Percentiles rank a stretch among this genome's conserved stretches.
Conservation (phyloP, 257 asterid genomes). For the Vinca minor region DNA sequence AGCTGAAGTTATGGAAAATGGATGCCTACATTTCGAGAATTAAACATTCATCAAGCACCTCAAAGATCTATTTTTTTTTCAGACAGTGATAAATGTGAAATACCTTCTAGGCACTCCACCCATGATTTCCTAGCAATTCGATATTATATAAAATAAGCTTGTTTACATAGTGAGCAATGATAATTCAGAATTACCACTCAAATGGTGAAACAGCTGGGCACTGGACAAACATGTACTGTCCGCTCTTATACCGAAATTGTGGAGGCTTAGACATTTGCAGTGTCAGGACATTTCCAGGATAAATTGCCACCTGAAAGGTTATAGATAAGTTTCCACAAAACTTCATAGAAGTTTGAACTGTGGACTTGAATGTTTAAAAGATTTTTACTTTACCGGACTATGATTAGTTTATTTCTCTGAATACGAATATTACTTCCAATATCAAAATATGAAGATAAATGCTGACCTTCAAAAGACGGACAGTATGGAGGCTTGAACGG, state of each 20-base stretch:
- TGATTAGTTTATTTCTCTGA: neutral
- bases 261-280: conserved; percentile 71
- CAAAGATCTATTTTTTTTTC: too few relatives aligned
- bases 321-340: too few relatives aligned
- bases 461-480: conserved; percentile 66
- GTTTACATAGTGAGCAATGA: too few relatives aligned
- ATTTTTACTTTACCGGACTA: neutral
- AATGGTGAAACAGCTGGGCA: conserved; percentile 66
- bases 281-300: conserved; percentile 62
- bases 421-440: neutral
- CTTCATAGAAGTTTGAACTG: too few relatives aligned
- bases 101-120: too few relatives aligned
- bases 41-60: neutral
- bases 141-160: too few relatives aligned
- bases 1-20: conserved; percentile 25
- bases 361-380: too few relatives aligned
- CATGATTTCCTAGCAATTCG: too few relatives aligned
- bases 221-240: conserved; percentile 56
- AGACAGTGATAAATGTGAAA: neutral
- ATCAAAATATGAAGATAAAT: neutral
- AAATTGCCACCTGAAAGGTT: conserved; percentile 62
- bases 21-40: conserved; percentile 15
- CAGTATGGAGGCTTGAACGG: conserved; percentile 65
- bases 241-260: conserved; percentile 64
- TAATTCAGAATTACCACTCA: conserved; percentile 69